Evolutionary conservation across 2,329 filamentous ascomycete species (phyloP), one percentile per base, ranked within the genome.

Genomic region (Pezicula carpinea): DNA sequence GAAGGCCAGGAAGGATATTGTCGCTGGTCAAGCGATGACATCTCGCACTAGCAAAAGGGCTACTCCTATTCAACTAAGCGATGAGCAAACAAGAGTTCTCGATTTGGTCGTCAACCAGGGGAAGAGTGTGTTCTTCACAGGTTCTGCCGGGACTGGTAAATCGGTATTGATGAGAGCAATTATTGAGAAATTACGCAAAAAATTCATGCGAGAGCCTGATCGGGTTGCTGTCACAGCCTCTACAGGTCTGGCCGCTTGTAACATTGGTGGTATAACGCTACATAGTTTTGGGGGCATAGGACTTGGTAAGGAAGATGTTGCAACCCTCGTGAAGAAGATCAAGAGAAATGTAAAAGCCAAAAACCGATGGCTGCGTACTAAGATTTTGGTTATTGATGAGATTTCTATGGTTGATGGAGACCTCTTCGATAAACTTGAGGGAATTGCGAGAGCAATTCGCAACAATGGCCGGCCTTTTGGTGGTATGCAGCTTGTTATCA

Each of bases 381-480:
- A 91, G 61, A 82, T 89, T 11, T 77, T 99, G 19, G 77, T 99
- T 56, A 80, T 99, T 58, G 93, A 99, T 66, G 93, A 99, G 64
- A 84, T 99, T 3, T 97, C 93, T 11, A 99, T 99, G 95, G 91
- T 99, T 4, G 93, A 99, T 59, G 93, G 89, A 1, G 91, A 96
- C 29, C 75, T 99, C 0, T 99, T 97, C 56, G 93, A 99, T 71
- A 99, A 99, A 66, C 77, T 99, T 15, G 90, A 95, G 52, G 80
- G 87, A 51, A 87, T 99, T 55, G 92, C 91, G 13, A 80, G 92
- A 47, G 81, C 76, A 3, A 82, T 99, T 52, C 82, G 91, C 45
- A 96, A 95, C 63, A 96, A 96, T 58, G 91, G 89, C 8, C 80
- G 89, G 8, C 87, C 93, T 0, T 99, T 96, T 73, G 95, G 93